phyloP scores from a whole-genome alignment of 441 rosid species.

The Hura crepitans region DNA sequence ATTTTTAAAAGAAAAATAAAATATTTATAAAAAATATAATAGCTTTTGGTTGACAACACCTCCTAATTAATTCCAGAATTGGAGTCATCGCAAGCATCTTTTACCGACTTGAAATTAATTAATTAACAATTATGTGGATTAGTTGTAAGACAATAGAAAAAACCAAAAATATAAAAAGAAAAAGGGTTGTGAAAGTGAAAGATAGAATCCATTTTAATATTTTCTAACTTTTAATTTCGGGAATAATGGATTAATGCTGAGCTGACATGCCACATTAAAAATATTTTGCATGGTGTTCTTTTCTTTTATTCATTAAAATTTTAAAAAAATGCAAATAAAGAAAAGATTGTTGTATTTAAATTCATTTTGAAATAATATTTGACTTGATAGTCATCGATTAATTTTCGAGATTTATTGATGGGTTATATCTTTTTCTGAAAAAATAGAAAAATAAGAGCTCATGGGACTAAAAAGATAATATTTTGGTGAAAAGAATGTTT shows the following conservation, averaged over 20 bases:
- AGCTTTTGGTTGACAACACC: neutral
- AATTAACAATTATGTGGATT: neutral
- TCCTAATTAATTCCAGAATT: slow-evolving; percentile 4
- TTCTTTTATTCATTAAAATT: neutral
- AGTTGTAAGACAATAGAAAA: too few relatives aligned
- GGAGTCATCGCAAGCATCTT: neutral
- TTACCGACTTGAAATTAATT: neutral
- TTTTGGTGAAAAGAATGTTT: neutral
- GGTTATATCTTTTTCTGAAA: too few relatives aligned
- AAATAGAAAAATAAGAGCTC: too few relatives aligned
- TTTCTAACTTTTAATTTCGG: neutral
- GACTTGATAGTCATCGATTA: too few relatives aligned
- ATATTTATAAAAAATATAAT: too few relatives aligned
- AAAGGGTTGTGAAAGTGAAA: neutral
- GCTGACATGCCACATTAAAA: neutral
- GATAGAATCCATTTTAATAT: slow-evolving; percentile 2
- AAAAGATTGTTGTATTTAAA: too few relatives aligned
- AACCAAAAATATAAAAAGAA: too few relatives aligned
- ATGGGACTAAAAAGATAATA: too few relatives aligned
- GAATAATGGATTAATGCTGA: neutral
- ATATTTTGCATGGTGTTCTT: neutral
- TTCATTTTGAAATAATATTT: too few relatives aligned
- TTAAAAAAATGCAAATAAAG: too few relatives aligned
- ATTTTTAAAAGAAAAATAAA: too few relatives aligned
- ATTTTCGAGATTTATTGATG: too few relatives aligned